A percentile compares a stretch with the other conserved stretches of the same genome.
Evolutionary conservation across 169 alveolate species (phyloP).

Genomic region (Plasmodium yoelii): DNA sequence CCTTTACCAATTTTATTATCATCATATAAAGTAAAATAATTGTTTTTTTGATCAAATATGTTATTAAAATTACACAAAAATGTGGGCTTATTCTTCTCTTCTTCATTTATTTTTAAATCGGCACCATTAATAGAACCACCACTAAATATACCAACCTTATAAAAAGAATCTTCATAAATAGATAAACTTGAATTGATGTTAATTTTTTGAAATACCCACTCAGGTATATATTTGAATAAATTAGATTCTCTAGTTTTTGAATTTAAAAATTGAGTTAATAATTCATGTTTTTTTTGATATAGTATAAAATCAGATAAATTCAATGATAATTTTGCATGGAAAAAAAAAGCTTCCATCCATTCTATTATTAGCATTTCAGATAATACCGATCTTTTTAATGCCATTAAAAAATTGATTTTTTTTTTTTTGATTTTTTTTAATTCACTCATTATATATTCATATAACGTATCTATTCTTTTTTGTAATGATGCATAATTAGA

Average conservation of each 20-base stretch:
- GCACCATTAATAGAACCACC: neutral
- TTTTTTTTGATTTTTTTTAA: constrained; percentile 82
- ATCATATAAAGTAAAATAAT: constrained; percentile 25
- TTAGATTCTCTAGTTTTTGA: constrained; percentile 4
- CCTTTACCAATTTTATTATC: constrained; percentile 5
- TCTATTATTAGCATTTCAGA: constrained; percentile 88
- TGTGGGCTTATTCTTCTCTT: constrained; percentile 8
- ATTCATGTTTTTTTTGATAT: constrained; percentile 68
- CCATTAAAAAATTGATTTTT: constrained; percentile 85
- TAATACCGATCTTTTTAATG: constrained; percentile 88
- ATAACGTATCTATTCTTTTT: constrained; percentile 86
- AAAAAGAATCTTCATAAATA: constrained; percentile 60
- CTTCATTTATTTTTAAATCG: neutral
- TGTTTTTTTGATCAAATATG: constrained; percentile 23
- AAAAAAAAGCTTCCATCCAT: constrained; percentile 89
- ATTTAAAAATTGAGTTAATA: constrained; percentile 26
- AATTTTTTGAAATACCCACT: constrained; percentile 56
- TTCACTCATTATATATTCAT: constrained; percentile 84
- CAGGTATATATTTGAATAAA: constrained; percentile 52
- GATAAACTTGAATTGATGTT: constrained; percentile 23
- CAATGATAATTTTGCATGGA: constrained; percentile 59
- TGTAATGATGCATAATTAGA: constrained; percentile 88
- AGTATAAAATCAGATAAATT: constrained; percentile 44
- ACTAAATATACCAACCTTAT: constrained; percentile 10
- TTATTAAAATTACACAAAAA: constrained; percentile 38